Evolutionary conservation across 768 basidiomycete genomes (phyloP).

Genomic region (Tricholoma bakamatsutake): DNA sequence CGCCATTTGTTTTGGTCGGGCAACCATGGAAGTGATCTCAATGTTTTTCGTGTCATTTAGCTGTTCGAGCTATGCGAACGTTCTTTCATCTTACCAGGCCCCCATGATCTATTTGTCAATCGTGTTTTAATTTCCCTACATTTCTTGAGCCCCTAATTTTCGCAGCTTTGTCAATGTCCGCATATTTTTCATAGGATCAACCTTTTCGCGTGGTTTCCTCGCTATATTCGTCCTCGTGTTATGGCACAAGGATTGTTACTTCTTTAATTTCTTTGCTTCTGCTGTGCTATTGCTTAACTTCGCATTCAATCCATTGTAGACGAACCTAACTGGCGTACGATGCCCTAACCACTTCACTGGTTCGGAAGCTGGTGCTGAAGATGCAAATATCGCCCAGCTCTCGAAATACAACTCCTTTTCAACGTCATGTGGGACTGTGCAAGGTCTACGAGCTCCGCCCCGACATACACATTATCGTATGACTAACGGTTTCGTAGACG

Average conservation of each 20-base stretch:
- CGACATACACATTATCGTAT: neutral
- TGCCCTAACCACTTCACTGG: neutral
- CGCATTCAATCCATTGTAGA: neutral
- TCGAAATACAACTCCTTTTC: neutral
- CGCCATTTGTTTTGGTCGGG: neutral
- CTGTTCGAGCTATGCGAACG: no score
- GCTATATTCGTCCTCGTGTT: neutral
- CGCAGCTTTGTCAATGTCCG: no score
- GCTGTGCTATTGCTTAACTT: neutral
- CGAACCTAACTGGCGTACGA: neutral
- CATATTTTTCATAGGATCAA: neutral
- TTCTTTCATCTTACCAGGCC: neutral
- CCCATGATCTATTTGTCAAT: neutral
- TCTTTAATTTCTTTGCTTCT: neutral
- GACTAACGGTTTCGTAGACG: neutral
- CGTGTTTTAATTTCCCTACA: neutral
- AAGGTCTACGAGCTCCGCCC: neutral
- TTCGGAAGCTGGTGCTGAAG: neutral
- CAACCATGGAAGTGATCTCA: neutral
- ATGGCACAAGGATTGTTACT: neutral
- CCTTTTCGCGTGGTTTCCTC: neutral
- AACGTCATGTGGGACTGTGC: neutral
- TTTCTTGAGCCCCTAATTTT: no score
- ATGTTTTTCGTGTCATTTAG: neutral
- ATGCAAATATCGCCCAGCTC: neutral